Evolutionary conservation across 2,329 filamentous ascomycete genomes (phyloP).

Genomic region (Pseudogymnoascus destructans): DNA sequence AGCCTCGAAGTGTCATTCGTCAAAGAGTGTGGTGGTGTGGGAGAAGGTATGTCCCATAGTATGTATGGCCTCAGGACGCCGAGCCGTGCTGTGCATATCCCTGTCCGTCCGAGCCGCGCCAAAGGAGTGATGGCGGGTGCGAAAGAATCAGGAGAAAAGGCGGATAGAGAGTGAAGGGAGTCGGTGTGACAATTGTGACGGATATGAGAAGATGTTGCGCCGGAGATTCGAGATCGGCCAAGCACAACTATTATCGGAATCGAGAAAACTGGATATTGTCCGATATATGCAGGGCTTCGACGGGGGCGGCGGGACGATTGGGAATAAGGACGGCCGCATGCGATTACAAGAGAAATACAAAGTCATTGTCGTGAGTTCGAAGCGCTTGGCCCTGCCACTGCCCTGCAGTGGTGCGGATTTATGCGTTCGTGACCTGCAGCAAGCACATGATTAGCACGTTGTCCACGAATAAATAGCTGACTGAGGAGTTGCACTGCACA

Average conservation of each 20-base stretch:
- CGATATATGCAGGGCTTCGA: not conserved
- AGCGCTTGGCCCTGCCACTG: not conserved
- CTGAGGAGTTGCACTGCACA: constrained; percentile 27
- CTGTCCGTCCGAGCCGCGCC: not conserved
- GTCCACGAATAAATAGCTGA: not conserved
- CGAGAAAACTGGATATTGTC: not conserved
- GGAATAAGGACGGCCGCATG: not conserved
- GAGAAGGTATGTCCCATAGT: not conserved
- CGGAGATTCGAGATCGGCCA: not conserved
- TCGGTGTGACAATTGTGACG: not conserved
- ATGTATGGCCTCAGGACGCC: not conserved
- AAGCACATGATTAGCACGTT: not conserved
- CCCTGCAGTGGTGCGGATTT: not conserved
- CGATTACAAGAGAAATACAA: constrained; percentile 4
- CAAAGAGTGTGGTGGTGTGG: not conserved
- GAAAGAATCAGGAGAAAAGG: not conserved
- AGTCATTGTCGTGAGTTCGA: constrained; percentile 9
- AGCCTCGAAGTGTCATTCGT: not conserved
- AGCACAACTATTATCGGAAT: not conserved
- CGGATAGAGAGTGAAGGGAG: not conserved
- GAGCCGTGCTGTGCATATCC: not conserved
- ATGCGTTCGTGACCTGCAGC: constrained; percentile 5
- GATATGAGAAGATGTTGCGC: not conserved
- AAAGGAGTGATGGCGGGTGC: not conserved
- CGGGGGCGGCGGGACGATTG: not conserved